A percentile compares a stretch with the other conserved stretches of the same genome.
Evolutionary conservation across 2,329 filamentous ascomycete species (phyloP).

Genomic region (Zymoseptoria pseudotritici): DNA sequence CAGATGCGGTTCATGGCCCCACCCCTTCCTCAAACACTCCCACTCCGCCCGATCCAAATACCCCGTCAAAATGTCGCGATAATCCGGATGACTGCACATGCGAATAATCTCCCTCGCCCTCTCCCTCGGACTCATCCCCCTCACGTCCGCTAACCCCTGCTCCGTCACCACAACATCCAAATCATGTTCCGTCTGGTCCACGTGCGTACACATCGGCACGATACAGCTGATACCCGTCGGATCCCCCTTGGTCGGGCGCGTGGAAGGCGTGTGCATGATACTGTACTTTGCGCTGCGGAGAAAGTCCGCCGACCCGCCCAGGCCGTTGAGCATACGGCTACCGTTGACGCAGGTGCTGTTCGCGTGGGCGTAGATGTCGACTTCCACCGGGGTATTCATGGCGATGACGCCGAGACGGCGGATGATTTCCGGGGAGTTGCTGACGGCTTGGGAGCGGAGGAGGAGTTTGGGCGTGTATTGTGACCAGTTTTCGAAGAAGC

Average conservation of each 20-base stretch:
- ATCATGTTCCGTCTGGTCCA: slow-evolving; percentile 90
- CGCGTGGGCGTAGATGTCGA: slow-evolving; percentile 90
- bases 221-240: slow-evolving; percentile 77
- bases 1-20: slow-evolving; percentile 84
- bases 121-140: slow-evolving; percentile 71
- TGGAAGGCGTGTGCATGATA: slow-evolving; percentile 88
- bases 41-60: slow-evolving; percentile 83
- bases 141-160: slow-evolving; percentile 74
- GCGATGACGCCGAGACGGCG: slow-evolving; percentile 78
- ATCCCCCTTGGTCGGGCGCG: slow-evolving; percentile 73
- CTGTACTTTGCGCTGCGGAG: slow-evolving; percentile 71
- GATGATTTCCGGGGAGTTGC: slow-evolving; percentile 87
- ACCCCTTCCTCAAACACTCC: slow-evolving; percentile 77
- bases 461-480: slow-evolving; percentile 73
- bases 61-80: slow-evolving; percentile 70
- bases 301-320: slow-evolving; percentile 78
- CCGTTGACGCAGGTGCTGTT: slow-evolving; percentile 89
- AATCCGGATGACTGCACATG: slow-evolving; percentile 79
- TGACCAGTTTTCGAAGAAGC: slow-evolving; percentile 84
- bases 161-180: slow-evolving; percentile 79
- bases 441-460: slow-evolving; percentile 78
- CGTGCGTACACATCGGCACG: slow-evolving; percentile 87
- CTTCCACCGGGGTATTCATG: slow-evolving; percentile 92
- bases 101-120: slow-evolving; percentile 77
- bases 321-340: slow-evolving; percentile 76